Base-by-base conservation (phyloP, 2,329 filamentous ascomycete genomes). In the Ascochyta clinopodiicola region DNA sequence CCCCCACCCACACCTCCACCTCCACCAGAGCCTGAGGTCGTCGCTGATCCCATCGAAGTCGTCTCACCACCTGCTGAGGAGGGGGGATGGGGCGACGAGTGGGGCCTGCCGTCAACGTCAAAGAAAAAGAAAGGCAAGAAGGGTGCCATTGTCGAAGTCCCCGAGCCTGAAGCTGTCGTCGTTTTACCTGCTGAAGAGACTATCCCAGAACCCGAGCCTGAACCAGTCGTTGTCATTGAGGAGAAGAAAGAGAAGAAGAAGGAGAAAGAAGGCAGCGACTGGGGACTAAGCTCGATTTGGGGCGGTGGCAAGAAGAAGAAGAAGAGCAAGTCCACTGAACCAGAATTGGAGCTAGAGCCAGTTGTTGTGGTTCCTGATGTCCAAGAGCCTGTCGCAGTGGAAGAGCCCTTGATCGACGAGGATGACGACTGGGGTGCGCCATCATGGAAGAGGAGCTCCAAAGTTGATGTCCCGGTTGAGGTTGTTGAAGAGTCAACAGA, bases 361-460 rank as follows among this genome's bases (percentile, higher is more conserved):
- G 44, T 69, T 9, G 59, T 70, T 15, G 72, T 72, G 45, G 59
- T 67, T 13, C 58, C 62, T 32, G 61, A 57, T n/a, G 42, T 77
- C 7, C 77, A 79, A 61, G 73, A 75, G 51, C 79, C 81, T n/a
- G 80, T 79, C 58, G 76, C 71, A 22, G 74, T 83, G 7, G 80
- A 83, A 53, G 82, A 84, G 63, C 78, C 81, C 2, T 79, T 79
- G 53, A 72, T 72, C 15, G 79, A 81, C 25, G 75, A 78, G 13
- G 81, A 84, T 49, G 82, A 82, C 53, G 84, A 84, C 61, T 85
- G 84, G 69, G 81, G 77, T 56, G 81, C 82, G 43, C 86, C 84
- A 79, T 82, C 81, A 29, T 84, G 80, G 46, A 79, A 69, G 56
- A 64, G 75, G 54, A 78, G 60, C 22, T 66, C 69, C 8, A 74